These are phyloP conservation scores for Silene noctiflora DNA, from an alignment of 179 eudicot genomes.

Conservation along the genomic window DNA sequence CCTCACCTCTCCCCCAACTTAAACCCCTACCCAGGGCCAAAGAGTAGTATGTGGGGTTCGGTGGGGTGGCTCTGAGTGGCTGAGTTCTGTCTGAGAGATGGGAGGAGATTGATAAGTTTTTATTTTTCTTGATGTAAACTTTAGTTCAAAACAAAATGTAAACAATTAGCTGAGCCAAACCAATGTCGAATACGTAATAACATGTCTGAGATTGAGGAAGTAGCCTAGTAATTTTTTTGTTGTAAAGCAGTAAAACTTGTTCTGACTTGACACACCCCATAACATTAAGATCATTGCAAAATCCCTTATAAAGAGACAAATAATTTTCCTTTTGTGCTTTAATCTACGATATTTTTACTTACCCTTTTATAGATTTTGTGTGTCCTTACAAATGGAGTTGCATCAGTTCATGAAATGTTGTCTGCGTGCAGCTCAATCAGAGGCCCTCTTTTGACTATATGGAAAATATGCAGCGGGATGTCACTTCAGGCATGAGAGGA, in stretches of 20 bases:
- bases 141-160: no score
- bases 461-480: constrained; percentile 74
- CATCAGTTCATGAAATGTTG: constrained; percentile 13
- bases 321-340: not conserved
- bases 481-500: constrained; percentile 76
- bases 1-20: no score
- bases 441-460: constrained; percentile 65
- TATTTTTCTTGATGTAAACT: no score
- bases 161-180: no score
- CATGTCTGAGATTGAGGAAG: no score
- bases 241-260: not conserved
- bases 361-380: not conserved
- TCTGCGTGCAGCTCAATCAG: constrained; percentile 55
- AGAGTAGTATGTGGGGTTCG: no score
- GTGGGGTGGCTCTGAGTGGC: no score
- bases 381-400: not conserved
- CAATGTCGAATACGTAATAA: no score
- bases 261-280: not conserved
- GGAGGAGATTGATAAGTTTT: no score
- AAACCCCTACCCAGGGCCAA: no score
- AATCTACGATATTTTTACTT: not conserved
- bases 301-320: not conserved
- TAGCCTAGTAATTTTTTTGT: no score
- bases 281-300: not conserved
- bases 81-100: no score